Evolutionary conservation across 768 basidiomycete genomes (phyloP).

Genomic region (Xerocomellus dryophilus): DNA sequence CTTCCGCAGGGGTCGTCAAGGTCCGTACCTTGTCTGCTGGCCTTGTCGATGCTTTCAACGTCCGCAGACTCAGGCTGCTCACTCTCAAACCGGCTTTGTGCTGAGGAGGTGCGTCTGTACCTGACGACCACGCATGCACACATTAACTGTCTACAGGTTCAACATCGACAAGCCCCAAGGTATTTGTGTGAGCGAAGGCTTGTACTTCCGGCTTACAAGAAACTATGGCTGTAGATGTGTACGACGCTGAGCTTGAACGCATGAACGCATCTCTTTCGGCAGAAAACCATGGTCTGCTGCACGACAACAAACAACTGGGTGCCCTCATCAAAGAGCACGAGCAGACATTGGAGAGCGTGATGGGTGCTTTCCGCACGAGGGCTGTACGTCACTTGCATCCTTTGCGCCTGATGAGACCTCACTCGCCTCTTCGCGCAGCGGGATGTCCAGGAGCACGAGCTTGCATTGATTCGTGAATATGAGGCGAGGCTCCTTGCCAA

Average conservation of each 20-base stretch:
- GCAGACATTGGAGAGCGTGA: constrained; percentile 90
- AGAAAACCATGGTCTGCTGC: constrained; percentile 82
- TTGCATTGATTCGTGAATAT: constrained; percentile 86
- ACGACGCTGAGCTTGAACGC: constrained; percentile 83
- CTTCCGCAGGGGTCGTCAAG: constrained; percentile 75
- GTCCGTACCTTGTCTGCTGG: constrained; percentile 40
- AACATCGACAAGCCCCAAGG: constrained; percentile 88
- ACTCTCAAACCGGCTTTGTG: constrained; percentile 90
- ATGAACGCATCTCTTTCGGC: constrained; percentile 76
- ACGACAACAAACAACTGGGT: constrained; percentile 96
- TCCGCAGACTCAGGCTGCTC: constrained; percentile 75
- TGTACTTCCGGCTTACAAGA: neutral
- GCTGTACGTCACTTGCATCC: constrained; percentile 61
- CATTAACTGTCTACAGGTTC: constrained; percentile 44
- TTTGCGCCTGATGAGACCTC: neutral
- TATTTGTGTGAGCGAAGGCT: constrained; percentile 25
- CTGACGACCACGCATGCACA: neutral
- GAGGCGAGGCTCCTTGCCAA: constrained; percentile 77
- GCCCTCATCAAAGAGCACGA: constrained; percentile 94
- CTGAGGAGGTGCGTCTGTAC: constrained; percentile 59
- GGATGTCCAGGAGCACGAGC: constrained; percentile 89
- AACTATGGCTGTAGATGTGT: constrained; percentile 61
- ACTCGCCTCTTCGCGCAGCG: constrained; percentile 47
- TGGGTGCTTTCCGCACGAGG: constrained; percentile 85
- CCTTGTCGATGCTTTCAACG: neutral